A percentile compares a stretch with the other conserved stretches of the same genome.
Conservation (phyloP, 192 early-diverging fungal species). For the Coemansia sp. region DNA sequence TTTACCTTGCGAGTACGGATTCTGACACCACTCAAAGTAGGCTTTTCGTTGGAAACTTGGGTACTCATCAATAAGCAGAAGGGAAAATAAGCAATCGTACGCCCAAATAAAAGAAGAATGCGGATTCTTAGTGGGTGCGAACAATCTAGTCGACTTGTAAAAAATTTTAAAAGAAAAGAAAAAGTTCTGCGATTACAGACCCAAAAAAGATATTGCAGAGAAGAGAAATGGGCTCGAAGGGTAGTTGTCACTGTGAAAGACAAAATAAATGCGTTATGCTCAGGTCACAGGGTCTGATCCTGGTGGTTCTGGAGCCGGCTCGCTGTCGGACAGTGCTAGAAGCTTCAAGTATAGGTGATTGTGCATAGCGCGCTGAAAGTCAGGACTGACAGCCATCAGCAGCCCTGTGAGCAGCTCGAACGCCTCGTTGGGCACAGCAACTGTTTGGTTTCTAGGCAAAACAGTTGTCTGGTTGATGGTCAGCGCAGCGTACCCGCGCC, state of each 20-base stretch:
- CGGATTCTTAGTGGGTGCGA: not conserved
- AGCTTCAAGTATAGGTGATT: constrained; percentile 13
- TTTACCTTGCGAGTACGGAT: constrained; percentile 54
- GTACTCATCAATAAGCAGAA: constrained; percentile 43
- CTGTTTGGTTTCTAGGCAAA: too few species aligned
- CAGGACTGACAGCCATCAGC: constrained; percentile 23
- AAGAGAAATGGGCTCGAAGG: constrained; percentile 6
- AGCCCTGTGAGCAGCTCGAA: constrained; percentile 37
- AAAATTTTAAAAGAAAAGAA: constrained; percentile 8
- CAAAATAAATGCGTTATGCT: not conserved
- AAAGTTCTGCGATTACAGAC: not conserved
- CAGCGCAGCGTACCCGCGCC: constrained; percentile 18
- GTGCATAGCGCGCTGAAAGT: constrained; percentile 35
- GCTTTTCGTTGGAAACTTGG: constrained; percentile 52
- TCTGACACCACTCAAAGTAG: constrained; percentile 55
- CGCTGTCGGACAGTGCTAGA: not conserved
- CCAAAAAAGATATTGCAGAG: constrained; percentile 7
- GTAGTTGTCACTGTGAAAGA: not conserved
- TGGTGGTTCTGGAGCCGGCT: not conserved
- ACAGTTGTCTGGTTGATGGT: not conserved
- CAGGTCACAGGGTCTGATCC: not conserved
- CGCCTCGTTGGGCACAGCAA: not conserved
- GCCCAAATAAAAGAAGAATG: not conserved
- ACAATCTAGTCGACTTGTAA: not conserved
- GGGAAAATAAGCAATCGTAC: constrained; percentile 1